Evolutionary conservation across 495 filamentous ascomycete genomes (phyloP), one percentile per base, ranked within the genome.

Genomic region (Pseudevernia furfuracea): DNA sequence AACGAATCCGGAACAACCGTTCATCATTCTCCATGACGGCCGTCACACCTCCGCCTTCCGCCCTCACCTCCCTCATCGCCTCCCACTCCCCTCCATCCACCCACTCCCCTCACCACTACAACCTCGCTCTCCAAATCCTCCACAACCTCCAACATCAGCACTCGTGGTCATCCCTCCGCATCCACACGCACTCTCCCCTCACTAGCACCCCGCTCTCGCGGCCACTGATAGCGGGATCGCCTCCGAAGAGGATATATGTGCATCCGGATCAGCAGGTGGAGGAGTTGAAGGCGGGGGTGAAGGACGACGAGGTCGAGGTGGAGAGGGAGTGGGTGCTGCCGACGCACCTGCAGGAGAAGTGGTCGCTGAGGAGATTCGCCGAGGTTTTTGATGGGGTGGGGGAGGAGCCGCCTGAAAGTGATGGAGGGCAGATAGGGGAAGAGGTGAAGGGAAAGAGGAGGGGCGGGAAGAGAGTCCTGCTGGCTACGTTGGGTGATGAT

Each of bases 261-360:
- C 92, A 98, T 74, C 94, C 94, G 9, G 94, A 97, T 74, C 90
- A 95, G 75, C 91, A 96, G 75, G 82, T 92, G 49, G 87, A 85
- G 67, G 82, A 90, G 73, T 76, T 96, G 61, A 85, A 89, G 73
- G 72, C 67, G 19, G 78, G 77, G 30, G 70, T 79, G 17, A 73
- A 72, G 58, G 79, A 80, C 25, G 73, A 79, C 60, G 78, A 82
- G 57, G 72, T 81, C 30, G 75, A 78, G 3, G 77, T 85, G 0
- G 84, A 89, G 69, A 74, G 83, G 58, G 87, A 96, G 71, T 97
- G 92, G 85, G 89, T 97, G 8, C 75, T 97, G n/a, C 91, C 95
- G 3, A 85, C 85, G 30, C 85, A 89, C 48, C 77, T 96, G 53
- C 80, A 84, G 23, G 93, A 97, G 77, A 85, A 87, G 61, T 96